phyloP scores from a whole-genome alignment of 768 basidiomycete genomes.

The Fomitopsis serialis region DNA sequence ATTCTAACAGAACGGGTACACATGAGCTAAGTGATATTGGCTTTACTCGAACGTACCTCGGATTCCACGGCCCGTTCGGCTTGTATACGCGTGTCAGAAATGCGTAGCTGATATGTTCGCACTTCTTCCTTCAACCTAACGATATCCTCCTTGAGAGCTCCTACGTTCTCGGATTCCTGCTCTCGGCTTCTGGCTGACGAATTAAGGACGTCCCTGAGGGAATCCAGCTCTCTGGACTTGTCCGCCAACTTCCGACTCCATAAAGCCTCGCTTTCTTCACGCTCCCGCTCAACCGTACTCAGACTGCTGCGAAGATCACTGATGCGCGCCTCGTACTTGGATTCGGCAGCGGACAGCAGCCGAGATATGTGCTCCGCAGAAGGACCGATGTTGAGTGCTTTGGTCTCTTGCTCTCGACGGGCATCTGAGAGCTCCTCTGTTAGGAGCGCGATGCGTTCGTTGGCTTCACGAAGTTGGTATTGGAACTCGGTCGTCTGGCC shows the following conservation, averaged over 20 bases:
- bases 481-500: slow-evolving; percentile 80
- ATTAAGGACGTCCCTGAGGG: slow-evolving; percentile 54
- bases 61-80: slow-evolving; percentile 46
- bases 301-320: slow-evolving; percentile 67
- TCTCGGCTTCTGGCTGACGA: slow-evolving; percentile 55
- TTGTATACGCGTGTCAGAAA: slow-evolving; percentile 49
- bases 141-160: slow-evolving; percentile 50
- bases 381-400: slow-evolving; percentile 39
- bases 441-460: slow-evolving; percentile 66
- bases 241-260: slow-evolving; percentile 84
- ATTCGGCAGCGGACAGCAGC: slow-evolving; percentile 67
- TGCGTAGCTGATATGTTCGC: slow-evolving; percentile 42
- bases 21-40: neutral
- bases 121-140: slow-evolving; percentile 44
- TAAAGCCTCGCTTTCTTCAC: slow-evolving; percentile 81
- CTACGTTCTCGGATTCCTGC: slow-evolving; percentile 46
- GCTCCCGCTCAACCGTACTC: slow-evolving; percentile 67
- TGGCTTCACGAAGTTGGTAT: slow-evolving; percentile 78
- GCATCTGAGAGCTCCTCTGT: slow-evolving; percentile 66
- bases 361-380: slow-evolving; percentile 64
- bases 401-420: slow-evolving; percentile 50
- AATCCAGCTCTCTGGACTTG: slow-evolving; percentile 73
- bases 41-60: slow-evolving; percentile 43
- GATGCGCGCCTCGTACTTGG: slow-evolving; percentile 71
- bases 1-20: slow-evolving; percentile 27